These are phyloP conservation scores for Diaporthe amygdali DNA, from an alignment of 2,329 filamentous ascomycete genomes.

Conservation along the genomic window DNA sequence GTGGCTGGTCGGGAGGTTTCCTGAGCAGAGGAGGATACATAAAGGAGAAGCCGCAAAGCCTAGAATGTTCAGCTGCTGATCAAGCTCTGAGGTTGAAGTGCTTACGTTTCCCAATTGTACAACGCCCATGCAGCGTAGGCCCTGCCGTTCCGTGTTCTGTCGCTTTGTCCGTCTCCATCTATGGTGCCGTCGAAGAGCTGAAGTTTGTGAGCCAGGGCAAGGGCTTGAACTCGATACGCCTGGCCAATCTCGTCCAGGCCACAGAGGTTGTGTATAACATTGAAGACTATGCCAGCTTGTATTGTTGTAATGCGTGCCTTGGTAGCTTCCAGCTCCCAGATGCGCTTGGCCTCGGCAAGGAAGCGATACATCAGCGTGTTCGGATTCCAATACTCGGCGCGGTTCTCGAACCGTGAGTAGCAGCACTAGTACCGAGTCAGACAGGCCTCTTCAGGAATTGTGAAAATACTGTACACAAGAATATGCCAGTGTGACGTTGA, in stretches of 20 bases:
- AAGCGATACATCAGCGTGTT: slow-evolving; percentile 1
- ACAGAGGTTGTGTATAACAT: not conserved
- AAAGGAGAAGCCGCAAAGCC: not conserved
- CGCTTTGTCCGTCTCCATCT: not conserved
- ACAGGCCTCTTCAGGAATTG: not conserved
- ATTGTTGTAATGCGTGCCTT: not conserved
- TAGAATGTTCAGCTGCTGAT: not conserved
- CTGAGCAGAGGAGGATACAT: not conserved
- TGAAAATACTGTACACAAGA: not conserved
- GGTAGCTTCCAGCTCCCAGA: not conserved
- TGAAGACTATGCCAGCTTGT: slow-evolving; percentile 1
- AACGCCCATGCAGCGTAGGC: not conserved
- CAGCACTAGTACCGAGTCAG: not conserved
- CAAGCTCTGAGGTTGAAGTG: not conserved
- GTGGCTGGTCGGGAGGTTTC: not conserved
- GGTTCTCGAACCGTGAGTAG: not conserved
- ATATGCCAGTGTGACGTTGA: not conserved
- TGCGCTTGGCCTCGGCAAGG: not conserved
- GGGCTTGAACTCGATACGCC: not conserved
- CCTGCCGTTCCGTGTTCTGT: not conserved
- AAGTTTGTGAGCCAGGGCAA: not conserved
- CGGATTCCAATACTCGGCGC: not conserved
- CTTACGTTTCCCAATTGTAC: slow-evolving; percentile 1
- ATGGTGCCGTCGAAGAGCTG: not conserved
- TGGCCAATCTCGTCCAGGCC: not conserved